A percentile compares a stretch with the other conserved stretches of the same genome.
Evolutionary conservation across 2,329 filamentous ascomycete species (phyloP).

Genomic region (Fusarium miscanthi): DNA sequence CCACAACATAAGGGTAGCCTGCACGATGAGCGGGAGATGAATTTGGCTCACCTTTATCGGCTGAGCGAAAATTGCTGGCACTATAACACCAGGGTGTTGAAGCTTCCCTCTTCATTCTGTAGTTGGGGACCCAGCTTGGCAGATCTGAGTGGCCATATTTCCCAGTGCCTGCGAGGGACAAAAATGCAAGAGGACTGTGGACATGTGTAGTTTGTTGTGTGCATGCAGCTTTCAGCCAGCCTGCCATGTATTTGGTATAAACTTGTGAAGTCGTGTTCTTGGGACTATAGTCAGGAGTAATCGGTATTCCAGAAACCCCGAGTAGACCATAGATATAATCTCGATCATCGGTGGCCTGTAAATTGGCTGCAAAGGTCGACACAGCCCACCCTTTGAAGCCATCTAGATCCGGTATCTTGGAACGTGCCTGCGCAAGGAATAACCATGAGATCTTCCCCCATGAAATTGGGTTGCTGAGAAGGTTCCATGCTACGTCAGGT

Average conservation of each 20-base stretch:
- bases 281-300: slow-evolving; percentile 1
- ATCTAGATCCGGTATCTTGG: slow-evolving; percentile 10
- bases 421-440: slow-evolving; percentile 1
- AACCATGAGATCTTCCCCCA: slow-evolving; percentile 3
- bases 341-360: slow-evolving; percentile 8
- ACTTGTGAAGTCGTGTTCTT: slow-evolving; percentile 5
- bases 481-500: background rate
- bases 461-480: background rate
- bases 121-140: slow-evolving; percentile 14
- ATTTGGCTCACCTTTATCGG: background rate
- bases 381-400: slow-evolving; percentile 16
- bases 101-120: background rate
- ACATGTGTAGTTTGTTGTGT: background rate
- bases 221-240: background rate
- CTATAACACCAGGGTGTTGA: background rate
- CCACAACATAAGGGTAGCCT: background rate
- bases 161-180: background rate
- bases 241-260: slow-evolving; percentile 5
- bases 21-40: background rate
- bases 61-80: background rate
- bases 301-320: slow-evolving; percentile 5
- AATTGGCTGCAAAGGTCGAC: slow-evolving; percentile 7
- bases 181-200: slow-evolving; percentile 10
- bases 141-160: background rate
- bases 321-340: slow-evolving; percentile 16